These are phyloP conservation scores for Turnera subulata DNA, from an alignment of 345 rosid genomes.

Conservation along the genomic window DNA sequence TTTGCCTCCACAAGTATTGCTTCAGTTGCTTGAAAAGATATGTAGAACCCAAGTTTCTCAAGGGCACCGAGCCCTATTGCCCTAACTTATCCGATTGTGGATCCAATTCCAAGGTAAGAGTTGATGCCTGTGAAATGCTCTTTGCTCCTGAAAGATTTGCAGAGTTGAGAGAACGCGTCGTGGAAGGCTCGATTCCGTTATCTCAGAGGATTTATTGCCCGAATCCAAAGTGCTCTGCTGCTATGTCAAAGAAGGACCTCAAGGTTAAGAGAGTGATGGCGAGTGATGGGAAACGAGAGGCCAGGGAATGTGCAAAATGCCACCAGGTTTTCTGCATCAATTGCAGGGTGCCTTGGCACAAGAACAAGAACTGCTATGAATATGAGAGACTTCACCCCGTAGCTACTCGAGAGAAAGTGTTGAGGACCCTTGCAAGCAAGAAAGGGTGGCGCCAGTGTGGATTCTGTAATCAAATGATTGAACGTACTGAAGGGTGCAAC, in stretches of 20 bases:
- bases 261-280: not conserved
- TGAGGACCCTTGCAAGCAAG: not conserved
- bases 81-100: slow-evolving; percentile 67
- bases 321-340: not conserved
- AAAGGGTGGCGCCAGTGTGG: slow-evolving; percentile 5
- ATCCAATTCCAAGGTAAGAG: slow-evolving; percentile 43
- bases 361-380: not conserved
- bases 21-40: slow-evolving; percentile 82
- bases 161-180: slow-evolving; percentile 48
- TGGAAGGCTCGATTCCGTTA: slow-evolving; percentile 60
- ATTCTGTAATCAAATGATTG: slow-evolving; percentile 7
- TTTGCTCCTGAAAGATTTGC: slow-evolving; percentile 57
- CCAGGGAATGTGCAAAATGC: not conserved
- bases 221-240: slow-evolving; percentile 9
- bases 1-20: slow-evolving; percentile 71
- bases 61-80: slow-evolving; percentile 54
- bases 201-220: slow-evolving; percentile 75
- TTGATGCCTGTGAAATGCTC: slow-evolving; percentile 51
- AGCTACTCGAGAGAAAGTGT: not conserved
- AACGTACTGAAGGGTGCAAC: slow-evolving; percentile 6
- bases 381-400: not conserved
- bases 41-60: slow-evolving; percentile 64
- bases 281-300: not conserved
- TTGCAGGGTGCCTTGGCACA: slow-evolving; percentile 10
- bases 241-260: not conserved